Evolutionary conservation across 148 eudicot species (phyloP).

Genomic region (Amaranthus cruentus): DNA sequence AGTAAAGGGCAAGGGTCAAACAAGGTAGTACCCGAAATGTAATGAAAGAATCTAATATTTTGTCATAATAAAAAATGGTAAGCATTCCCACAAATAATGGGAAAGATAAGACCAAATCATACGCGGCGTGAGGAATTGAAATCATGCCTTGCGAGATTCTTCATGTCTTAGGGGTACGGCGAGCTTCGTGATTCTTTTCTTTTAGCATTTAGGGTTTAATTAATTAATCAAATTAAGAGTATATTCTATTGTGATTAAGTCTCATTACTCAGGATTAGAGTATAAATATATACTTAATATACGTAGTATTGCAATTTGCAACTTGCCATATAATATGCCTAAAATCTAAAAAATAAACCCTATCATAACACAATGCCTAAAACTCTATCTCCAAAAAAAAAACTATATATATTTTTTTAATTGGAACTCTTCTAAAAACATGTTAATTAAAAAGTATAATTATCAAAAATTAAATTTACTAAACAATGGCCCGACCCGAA

Average conservation of each 20-base stretch:
- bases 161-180: not conserved
- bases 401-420: too few relatives aligned
- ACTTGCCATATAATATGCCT: not conserved
- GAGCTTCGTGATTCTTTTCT: slow-evolving; percentile 11
- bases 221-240: not conserved
- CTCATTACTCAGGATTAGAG: too few relatives aligned
- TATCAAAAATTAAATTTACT: too few relatives aligned
- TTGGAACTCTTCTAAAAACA: too few relatives aligned
- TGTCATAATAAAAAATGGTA: not conserved
- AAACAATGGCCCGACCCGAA: too few relatives aligned
- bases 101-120: slow-evolving; percentile 14
- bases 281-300: too few relatives aligned
- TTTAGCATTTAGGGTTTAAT: not conserved
- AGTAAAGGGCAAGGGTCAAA: slow-evolving; percentile 6
- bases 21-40: not conserved
- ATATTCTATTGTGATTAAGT: not conserved
- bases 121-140: slow-evolving; percentile 22
- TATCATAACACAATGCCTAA: too few relatives aligned
- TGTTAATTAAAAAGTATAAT: too few relatives aligned
- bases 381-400: too few relatives aligned
- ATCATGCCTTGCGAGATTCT: slow-evolving; percentile 8
- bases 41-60: not conserved
- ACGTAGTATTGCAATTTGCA: not conserved
- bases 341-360: too few relatives aligned
- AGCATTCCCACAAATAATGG: not conserved